phyloP scores from a whole-genome alignment of 805 yeast species.

The Hanseniaspora vineae region DNA sequence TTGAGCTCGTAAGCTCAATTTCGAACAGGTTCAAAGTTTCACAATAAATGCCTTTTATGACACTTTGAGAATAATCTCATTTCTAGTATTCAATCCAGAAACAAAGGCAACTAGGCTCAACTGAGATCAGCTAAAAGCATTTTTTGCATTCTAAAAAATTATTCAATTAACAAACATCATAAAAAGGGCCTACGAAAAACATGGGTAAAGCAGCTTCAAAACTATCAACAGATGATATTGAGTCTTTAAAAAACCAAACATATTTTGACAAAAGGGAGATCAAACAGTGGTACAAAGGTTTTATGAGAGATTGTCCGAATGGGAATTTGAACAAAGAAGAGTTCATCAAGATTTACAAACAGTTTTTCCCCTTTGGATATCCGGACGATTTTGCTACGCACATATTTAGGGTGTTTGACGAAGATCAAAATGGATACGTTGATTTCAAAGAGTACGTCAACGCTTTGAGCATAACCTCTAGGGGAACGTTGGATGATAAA shows the following conservation, averaged over 20 bases:
- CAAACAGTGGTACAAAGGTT: conserved; percentile 98
- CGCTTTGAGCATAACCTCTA: conserved; percentile 72
- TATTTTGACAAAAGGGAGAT: conserved; percentile 86
- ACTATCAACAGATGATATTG: conserved; percentile 78
- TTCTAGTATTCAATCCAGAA: too few relatives aligned
- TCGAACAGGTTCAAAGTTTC: too few relatives aligned
- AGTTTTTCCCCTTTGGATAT: conserved; percentile 97
- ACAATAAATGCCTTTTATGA: too few relatives aligned
- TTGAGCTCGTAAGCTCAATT: too few relatives aligned
- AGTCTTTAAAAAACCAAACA: conserved; percentile 71
- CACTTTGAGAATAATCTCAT: too few relatives aligned
- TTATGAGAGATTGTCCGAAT: conserved; percentile 81
- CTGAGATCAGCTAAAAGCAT: too few relatives aligned
- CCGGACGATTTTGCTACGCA: conserved; percentile 83
- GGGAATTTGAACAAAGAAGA: conserved; percentile 82
- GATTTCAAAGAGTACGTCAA: conserved; percentile 89
- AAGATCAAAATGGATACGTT: conserved; percentile 63
- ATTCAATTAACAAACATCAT: neutral
- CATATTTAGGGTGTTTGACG: conserved; percentile 81
- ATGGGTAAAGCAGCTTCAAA: conserved; percentile 97
- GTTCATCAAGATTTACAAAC: conserved; percentile 83
- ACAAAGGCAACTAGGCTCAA: too few relatives aligned
- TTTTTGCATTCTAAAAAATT: too few relatives aligned
- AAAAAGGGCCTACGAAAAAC: neutral
- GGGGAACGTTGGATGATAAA: conserved; percentile 79